Evolutionary conservation across 345 rosid genomes (phyloP), one percentile per base, ranked within the genome.

Genomic region (Triadica sebifera): DNA sequence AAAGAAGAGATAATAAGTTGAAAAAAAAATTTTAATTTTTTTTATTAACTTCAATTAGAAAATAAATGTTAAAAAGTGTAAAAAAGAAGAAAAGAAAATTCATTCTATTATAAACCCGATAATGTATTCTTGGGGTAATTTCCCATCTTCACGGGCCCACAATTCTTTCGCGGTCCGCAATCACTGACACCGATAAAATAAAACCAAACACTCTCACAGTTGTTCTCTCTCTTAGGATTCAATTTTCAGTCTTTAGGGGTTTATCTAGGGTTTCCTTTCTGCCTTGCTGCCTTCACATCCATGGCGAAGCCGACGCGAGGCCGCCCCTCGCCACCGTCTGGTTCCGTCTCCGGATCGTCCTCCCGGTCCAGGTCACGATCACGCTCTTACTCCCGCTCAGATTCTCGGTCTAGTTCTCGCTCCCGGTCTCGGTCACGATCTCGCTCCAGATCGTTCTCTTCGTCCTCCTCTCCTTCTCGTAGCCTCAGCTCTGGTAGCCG

Each of bases 281-380:
- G 41, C 15, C 24, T 47, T 50, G 60, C 52, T 62, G n/a, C 57
- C 29, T 56, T 63, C 25, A 60, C 22, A 24, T 75, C 76, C 10
- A 93, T 89, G 98, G 93, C 95, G 85, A 93, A 91, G 83, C 90
- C 92, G 67, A 68, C 78, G 65, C 83, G 95, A 67, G 92, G 88
- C 71, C 93, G 96, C 47, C 89, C 84, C 66, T 76, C 95, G n/a
- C 78, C 84, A 6, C 87, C 81, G 49, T 81, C 94, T 6, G 78
- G 85, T 19, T 87, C 94, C 58, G 85, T 74, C 8, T 84, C 89
- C 8, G 84, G 83, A 0, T 91, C 93, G 0, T 81, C 87, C 5
- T 88, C 78, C 10, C 78, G 67, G 6, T 74, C 77, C n/a, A 58
- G 15, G 56, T 66, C 77, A 25, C 80, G 82, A 37, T 86, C 89